phyloP scores from a whole-genome alignment of 768 basidiomycete genomes.

The Grammothele lineata region DNA sequence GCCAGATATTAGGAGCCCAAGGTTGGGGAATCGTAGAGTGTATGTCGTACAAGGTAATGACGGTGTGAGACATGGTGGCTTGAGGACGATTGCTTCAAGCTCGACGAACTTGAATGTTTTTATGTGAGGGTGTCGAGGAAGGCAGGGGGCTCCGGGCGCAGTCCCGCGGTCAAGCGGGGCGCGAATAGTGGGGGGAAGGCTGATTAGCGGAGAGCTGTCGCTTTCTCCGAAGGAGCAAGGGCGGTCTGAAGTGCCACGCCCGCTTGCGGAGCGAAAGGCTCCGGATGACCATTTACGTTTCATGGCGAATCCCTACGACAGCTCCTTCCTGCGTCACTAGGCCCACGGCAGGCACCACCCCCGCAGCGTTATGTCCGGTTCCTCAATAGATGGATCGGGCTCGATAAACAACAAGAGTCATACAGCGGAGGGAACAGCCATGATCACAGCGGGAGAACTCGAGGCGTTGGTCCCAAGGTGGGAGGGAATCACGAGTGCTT shows the following conservation, averaged over 20 bases:
- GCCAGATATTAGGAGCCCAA: constrained; percentile 78
- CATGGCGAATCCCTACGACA: constrained; percentile 1
- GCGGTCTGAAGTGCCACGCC: constrained; percentile 5
- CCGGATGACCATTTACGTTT: constrained; percentile 11
- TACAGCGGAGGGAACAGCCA: not conserved
- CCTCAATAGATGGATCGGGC: not conserved
- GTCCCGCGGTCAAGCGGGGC: too few species aligned
- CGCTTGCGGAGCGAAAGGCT: constrained; percentile 4
- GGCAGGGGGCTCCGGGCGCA: too few species aligned
- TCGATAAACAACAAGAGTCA: too few species aligned
- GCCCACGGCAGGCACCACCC: not conserved
- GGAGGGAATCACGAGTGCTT: too few species aligned
- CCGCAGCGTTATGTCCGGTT: too few species aligned
- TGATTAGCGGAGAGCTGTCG: constrained; percentile 6
- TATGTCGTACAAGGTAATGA: constrained; percentile 65
- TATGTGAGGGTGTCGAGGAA: too few species aligned
- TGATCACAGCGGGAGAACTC: not conserved
- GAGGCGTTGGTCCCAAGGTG: not conserved
- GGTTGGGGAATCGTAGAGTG: constrained; percentile 56
- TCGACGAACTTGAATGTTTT: too few species aligned
- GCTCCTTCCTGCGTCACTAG: not conserved
- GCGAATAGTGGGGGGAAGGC: not conserved
- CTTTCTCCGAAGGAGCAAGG: not conserved
- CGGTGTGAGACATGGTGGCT: constrained; percentile 38
- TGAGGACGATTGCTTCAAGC: not conserved